phyloP scores from a whole-genome alignment of 2,329 filamentous ascomycete genomes.

The Venturia effusa region DNA sequence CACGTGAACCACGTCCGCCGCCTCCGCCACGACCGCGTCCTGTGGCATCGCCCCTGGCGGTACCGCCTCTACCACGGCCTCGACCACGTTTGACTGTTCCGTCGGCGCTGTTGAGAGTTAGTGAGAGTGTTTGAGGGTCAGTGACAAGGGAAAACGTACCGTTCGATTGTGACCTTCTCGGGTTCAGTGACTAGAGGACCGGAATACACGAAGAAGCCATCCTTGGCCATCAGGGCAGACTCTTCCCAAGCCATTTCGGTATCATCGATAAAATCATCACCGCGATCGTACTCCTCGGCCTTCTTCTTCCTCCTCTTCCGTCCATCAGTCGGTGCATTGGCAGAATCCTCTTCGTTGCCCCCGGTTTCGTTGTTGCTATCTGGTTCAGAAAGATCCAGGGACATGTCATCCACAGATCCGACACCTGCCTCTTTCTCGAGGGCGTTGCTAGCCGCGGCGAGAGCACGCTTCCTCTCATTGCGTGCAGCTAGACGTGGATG shows the following conservation, averaged over 20 bases:
- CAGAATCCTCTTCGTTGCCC: slow-evolving; percentile 39
- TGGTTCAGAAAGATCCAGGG: slow-evolving; percentile 57
- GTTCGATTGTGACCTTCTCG: slow-evolving; percentile 58
- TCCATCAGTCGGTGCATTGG: slow-evolving; percentile 36
- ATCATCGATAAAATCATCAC: slow-evolving; percentile 70
- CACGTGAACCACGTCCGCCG: slow-evolving; percentile 58
- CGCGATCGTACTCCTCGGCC: slow-evolving; percentile 55
- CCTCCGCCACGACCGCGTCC: slow-evolving; percentile 34
- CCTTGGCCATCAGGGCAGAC: slow-evolving; percentile 83
- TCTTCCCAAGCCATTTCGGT: slow-evolving; percentile 93
- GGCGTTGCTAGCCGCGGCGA: slow-evolving; percentile 78
- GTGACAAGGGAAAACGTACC: slow-evolving; percentile 31
- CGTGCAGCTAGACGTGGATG: slow-evolving; percentile 86
- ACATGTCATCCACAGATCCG: slow-evolving; percentile 64
- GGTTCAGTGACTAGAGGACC: slow-evolving; percentile 81
- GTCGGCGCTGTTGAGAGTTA: slow-evolving; percentile 46
- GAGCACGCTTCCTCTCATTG: slow-evolving; percentile 74
- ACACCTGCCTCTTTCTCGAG: slow-evolving; percentile 63
- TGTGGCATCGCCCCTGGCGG: slow-evolving; percentile 30
- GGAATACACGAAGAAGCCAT: slow-evolving; percentile 97
- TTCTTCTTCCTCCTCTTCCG: slow-evolving; percentile 76
- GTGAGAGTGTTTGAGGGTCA: not conserved
- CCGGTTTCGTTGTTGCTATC: slow-evolving; percentile 87
- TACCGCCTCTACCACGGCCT: slow-evolving; percentile 42
- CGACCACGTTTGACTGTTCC: slow-evolving; percentile 60